Evolutionary conservation across 2,329 filamentous ascomycete genomes (phyloP).

Genomic region (Fusarium gaditjirri): DNA sequence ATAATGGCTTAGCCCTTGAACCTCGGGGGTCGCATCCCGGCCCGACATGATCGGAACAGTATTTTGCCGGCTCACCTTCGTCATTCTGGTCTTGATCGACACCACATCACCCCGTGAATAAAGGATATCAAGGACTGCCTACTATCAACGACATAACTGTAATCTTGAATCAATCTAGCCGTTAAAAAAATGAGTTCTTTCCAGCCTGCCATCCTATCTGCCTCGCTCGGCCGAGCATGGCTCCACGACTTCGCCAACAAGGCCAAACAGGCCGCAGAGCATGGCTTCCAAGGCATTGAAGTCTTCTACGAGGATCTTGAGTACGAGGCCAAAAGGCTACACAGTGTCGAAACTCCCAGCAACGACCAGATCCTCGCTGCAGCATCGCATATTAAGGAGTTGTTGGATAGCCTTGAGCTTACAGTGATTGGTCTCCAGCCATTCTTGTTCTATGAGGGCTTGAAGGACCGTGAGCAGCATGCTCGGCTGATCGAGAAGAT

Average conservation of each 20-base stretch:
- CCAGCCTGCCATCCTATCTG: slow-evolving; percentile 1
- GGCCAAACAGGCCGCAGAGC: background rate
- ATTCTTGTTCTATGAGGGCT: slow-evolving; percentile 12
- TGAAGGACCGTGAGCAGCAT: background rate
- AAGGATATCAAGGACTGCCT: too few relatives aligned
- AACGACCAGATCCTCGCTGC: background rate
- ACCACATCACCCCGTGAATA: fast-evolving
- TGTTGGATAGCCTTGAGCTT: background rate
- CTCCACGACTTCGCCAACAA: slow-evolving; percentile 6
- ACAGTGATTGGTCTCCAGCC: slow-evolving; percentile 8
- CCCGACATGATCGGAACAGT: slow-evolving; percentile 1
- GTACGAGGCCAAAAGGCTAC: slow-evolving; percentile 2
- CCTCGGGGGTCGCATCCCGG: background rate
- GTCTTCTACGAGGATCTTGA: slow-evolving; percentile 14
- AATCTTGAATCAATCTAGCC: too few relatives aligned
- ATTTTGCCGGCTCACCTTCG: background rate
- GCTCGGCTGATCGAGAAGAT: background rate
- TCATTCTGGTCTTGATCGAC: background rate
- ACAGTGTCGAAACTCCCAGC: background rate
- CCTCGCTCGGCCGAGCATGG: slow-evolving; percentile 15
- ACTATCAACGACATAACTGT: too few relatives aligned
- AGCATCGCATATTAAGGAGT: background rate
- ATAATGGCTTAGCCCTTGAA: background rate
- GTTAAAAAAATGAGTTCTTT: background rate
- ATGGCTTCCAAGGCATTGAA: slow-evolving; percentile 16